Percentiles rank a stretch among this genome's conserved stretches.
Evolutionary conservation across 1,284 basidiomycete species (phyloP).

Genomic region (Puccinia coronata): DNA sequence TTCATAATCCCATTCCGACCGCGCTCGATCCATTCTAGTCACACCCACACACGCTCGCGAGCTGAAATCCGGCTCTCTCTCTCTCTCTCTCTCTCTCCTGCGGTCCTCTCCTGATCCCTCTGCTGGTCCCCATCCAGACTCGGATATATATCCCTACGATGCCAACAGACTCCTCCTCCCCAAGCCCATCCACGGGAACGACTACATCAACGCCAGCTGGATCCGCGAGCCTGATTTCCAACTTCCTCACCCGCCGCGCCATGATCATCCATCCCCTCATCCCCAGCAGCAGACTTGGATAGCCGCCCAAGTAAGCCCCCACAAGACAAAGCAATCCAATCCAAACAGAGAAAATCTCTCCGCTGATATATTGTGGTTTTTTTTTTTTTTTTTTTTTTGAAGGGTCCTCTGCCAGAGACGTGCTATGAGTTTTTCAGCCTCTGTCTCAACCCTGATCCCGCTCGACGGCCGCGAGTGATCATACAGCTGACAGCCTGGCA

Average conservation of each 20-base stretch:
- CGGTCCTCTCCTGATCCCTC: no score
- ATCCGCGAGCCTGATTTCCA: slow-evolving; percentile 70
- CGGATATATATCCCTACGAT: slow-evolving; percentile 73
- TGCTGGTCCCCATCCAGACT: slow-evolving; percentile 33
- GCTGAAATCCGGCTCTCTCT: no score
- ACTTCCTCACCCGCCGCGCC: background rate
- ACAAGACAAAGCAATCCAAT: background rate
- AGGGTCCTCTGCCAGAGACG: slow-evolving; percentile 70
- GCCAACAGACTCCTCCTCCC: slow-evolving; percentile 68
- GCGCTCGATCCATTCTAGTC: no score
- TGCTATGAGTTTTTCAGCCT: slow-evolving; percentile 73
- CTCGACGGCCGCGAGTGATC: slow-evolving; percentile 60
- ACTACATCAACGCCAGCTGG: slow-evolving; percentile 82
- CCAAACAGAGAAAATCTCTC: background rate
- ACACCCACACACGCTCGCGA: no score
- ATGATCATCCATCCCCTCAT: background rate
- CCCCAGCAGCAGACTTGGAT: slow-evolving; percentile 70
- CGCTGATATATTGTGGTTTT: no score
- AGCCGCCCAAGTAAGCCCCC: slow-evolving; percentile 66
- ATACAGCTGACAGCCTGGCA: slow-evolving; percentile 74
- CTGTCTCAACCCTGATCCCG: slow-evolving; percentile 59
- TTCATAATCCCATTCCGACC: no score
- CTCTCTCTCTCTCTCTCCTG: no score
- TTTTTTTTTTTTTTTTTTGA: no score
- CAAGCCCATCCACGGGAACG: slow-evolving; percentile 57